Evolutionary conservation across 2,329 filamentous ascomycete species (phyloP), one percentile per base, ranked within the genome.

Genomic region (Magnaporthiopsis poae): DNA sequence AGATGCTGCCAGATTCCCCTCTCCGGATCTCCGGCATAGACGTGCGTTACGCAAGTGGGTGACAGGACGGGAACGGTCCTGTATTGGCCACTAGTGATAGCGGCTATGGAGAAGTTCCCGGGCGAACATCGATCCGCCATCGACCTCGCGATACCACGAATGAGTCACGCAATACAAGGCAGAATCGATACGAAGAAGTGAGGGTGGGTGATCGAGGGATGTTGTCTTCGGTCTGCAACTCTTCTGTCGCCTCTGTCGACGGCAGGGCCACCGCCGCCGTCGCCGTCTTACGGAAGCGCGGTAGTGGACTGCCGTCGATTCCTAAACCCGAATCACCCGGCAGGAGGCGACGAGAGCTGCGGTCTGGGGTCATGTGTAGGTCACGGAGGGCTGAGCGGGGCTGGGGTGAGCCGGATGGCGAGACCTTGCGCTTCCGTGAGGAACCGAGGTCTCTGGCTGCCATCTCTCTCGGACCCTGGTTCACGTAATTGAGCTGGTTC

Each of bases 141-240:
- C n/a, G n/a, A n/a, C n/a, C n/a, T n/a, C n/a, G n/a, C n/a, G n/a
- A n/a, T n/a, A n/a, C n/a, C n/a, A n/a, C n/a, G n/a, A n/a, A n/a
- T n/a, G n/a, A n/a, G n/a, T n/a, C n/a, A n/a, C n/a, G n/a, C n/a
- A n/a, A n/a, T n/a, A n/a, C n/a, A n/a, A n/a, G n/a, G n/a, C n/a
- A n/a, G n/a, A n/a, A n/a, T n/a, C n/a, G n/a, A 71, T 85, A 88
- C 2, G 86, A 86, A 15, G 86, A 88, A 1, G 86, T 86, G 64
- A 89, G 77, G 1, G 82, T 83, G 11, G 86, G 86, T 1, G 86
- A 88, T 39, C 84, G 83, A 11, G 84, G 84, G 67, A 62, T 36
- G 68, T 65, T 33, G 68, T 64, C 35, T 63, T 68, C 46, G 63
- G 60, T 63, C 60, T 27, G 65, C 63, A 65, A 60, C 35, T 64